Percentiles rank a stretch among this genome's conserved stretches.
Conservation (phyloP, 73 alveolate genomes). For the Breviolum minutum region DNA sequence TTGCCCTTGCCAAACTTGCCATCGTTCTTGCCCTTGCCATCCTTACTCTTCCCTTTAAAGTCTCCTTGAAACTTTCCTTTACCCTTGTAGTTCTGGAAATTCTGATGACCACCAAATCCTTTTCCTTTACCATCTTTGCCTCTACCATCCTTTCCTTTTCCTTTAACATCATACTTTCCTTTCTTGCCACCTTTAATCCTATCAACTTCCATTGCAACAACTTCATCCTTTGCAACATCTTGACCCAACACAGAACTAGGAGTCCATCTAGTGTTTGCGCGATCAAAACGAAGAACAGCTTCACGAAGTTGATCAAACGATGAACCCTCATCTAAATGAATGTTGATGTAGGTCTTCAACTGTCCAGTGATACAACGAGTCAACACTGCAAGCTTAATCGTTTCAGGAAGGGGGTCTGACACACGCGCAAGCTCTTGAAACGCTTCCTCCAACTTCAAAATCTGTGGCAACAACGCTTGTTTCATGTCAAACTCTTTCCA, state of each 20-base stretch:
- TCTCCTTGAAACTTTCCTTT: neutral
- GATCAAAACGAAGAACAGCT: neutral
- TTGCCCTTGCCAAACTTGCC: neutral
- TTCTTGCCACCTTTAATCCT: neutral
- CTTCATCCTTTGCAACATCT: neutral
- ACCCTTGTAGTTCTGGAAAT: neutral
- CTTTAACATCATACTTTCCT: neutral
- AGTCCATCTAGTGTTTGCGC: neutral
- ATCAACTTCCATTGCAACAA: neutral
- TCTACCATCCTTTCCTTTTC: neutral
- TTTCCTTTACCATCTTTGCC: neutral
- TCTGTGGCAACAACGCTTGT: neutral
- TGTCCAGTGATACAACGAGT: neutral
- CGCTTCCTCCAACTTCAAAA: neutral
- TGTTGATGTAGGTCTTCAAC: neutral
- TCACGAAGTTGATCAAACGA: neutral
- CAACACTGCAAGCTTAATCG: neutral
- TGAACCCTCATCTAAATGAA: neutral
- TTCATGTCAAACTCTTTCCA: neutral
- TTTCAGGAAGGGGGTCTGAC: neutral
- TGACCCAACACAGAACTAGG: neutral
- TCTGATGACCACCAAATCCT: no score
- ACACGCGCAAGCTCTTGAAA: neutral
- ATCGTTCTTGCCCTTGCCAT: neutral
- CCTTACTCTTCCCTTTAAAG: neutral